Percentiles rank a stretch among this genome's conserved stretches.
Evolutionary conservation across 1,284 basidiomycete species (phyloP).

Genomic region (Salmacisia buchloeana): DNA sequence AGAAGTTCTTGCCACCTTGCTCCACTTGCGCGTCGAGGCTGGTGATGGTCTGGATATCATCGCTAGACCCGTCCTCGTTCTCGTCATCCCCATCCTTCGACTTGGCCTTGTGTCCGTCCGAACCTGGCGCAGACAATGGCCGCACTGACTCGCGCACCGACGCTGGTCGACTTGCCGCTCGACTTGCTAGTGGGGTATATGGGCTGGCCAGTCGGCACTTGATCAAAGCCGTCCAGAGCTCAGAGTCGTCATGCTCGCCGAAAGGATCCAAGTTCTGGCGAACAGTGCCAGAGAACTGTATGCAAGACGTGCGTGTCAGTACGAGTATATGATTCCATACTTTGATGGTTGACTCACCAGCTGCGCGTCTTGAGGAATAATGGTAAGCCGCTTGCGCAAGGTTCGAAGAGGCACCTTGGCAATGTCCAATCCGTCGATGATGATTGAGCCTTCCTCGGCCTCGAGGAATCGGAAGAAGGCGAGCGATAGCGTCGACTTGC

Average conservation of each 20-base stretch:
- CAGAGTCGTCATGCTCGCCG: conserved; percentile 65
- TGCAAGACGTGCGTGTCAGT: neutral
- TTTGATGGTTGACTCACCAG: conserved; percentile 22
- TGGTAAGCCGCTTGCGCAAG: conserved; percentile 71
- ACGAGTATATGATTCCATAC: neutral
- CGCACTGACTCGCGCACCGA: conserved; percentile 16
- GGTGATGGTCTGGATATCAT: conserved; percentile 51
- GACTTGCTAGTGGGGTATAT: conserved; percentile 20
- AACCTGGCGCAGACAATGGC: neutral
- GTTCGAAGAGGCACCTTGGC: conserved; percentile 79
- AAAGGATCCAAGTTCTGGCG: conserved; percentile 59
- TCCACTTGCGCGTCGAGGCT: conserved; percentile 55
- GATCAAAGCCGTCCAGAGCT: conserved; percentile 57
- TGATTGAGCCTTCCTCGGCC: conserved; percentile 69
- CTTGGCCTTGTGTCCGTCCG: too few species aligned
- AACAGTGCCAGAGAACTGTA: conserved; percentile 41
- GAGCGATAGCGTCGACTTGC: conserved; percentile 80
- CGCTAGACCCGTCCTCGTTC: conserved; percentile 37
- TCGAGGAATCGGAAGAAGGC: conserved; percentile 94
- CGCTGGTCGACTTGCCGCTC: conserved; percentile 25
- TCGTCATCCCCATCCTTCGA: conserved; percentile 4
- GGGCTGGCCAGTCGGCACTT: conserved; percentile 52
- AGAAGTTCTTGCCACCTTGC: conserved; percentile 56
- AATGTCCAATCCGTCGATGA: conserved; percentile 83
- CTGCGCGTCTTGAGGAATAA: conserved; percentile 80